Evolutionary conservation across 2,329 filamentous ascomycete genomes (phyloP), one percentile per base, ranked within the genome.

Genomic region (Helotiales sp.): DNA sequence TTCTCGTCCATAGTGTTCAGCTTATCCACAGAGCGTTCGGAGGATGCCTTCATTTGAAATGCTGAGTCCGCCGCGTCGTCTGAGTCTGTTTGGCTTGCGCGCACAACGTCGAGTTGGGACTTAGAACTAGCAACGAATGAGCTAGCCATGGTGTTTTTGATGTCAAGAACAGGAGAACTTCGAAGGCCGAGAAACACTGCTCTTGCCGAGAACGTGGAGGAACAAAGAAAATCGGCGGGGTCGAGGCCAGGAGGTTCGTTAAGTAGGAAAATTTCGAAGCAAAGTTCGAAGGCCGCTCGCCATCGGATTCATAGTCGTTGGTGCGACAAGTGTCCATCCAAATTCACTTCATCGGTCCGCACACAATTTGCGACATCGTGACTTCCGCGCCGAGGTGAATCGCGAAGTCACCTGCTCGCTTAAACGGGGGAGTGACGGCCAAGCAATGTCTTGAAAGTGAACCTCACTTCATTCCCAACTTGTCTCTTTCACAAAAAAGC

Each of bases 331-430:
- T 20, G 3, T 6, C 10, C n/a, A 7, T 37, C 6, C n/a, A 10
- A 24, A 57, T 37, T 57, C 54, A 57, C 54, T 57, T 40, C n/a
- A 11, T 40, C 11, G 15, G 15, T 40, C 5, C 20, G 20, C 32
- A 11, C 11, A 57, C n/a, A 57, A 22, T 11, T 17, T 45, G n/a
- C 20, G 8, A 11, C 32, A 57, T 40, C 32, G 30, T 8, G 20
- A 57, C 32, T 37, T 34, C 54, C 30, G 6, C n/a, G 30, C 20
- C 54, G 20, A 40, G 30, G 32, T 24, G 13, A 24, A 24, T 57
- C 54, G 32, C 54, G 52, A 5, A 32, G 6, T 57, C 54, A 57
- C 54, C 11, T 57, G 54, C 5, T 57, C 54, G 54, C 32, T 34
- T 57, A 49, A 50, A 22, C 26, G 15, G 22, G n/a, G n/a, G n/a